Evolutionary conservation across 176 grass and related monocot species (phyloP), one percentile per base, ranked within the genome.

Genomic region (Neostapfia colusana): DNA sequence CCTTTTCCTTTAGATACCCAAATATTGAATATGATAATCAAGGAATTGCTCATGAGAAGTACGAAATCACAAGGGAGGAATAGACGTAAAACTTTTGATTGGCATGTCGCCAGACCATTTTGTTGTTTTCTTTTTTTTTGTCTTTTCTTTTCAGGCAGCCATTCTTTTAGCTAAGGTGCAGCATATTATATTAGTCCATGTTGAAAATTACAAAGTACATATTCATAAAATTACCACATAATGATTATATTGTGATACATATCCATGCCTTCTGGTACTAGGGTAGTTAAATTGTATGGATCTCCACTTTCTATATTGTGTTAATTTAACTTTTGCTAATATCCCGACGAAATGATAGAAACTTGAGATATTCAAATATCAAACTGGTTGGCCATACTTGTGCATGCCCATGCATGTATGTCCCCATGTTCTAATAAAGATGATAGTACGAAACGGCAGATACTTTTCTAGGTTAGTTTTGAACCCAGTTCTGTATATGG

Each of bases 161-260:
- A 74, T 74, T 82, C 62, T 57, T 73, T 73, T 79, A 26, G 61
- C 58, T 49, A 80, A 79, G 75, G 39, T 34, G 46, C 49, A 34
- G 42, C 67, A 43, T 69, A 18, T 31, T 31, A 31, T 31, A 31
- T 25, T 54, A 34, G n/a, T 65, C 65, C 73, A 82, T 57, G 14
- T 63, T 62, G 69, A 78, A 75, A 64, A 82, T 26, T 82, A 68
- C 72, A 83, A 74, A 69, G 4, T 53, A 45, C 13, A 45, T 45
- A 14, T 10, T 45, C 10, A 45, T 31, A 31, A 0, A 36, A 81
- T 38, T 80, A 59, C 28, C 57, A 44, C 46, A 27, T 61, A 43
- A 58, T 58, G 17, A 26, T 31, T 41, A 63, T 79, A 63, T 14
- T 0, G 8, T 40, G 46, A 40, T 79, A 36, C 55, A 23, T 75